phyloP scores from a whole-genome alignment of 768 basidiomycete species.

The Pholiota microspora region DNA sequence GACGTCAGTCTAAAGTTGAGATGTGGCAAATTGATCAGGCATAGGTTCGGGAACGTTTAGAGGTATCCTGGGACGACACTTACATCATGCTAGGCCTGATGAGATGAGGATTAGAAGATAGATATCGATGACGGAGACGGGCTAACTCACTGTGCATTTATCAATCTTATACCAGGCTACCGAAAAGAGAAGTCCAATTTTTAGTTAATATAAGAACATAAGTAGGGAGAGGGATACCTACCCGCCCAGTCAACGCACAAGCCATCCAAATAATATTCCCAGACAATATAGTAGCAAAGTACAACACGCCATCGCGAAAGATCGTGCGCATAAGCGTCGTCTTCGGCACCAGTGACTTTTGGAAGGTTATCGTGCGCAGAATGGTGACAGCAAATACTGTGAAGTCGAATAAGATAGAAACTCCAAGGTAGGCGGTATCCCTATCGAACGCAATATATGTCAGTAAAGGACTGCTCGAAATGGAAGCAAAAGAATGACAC shows the following conservation, averaged over 20 bases:
- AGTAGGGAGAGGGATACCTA: too few species aligned
- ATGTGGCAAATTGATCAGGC: too few species aligned
- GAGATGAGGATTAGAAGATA: neutral
- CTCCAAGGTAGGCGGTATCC: constrained; percentile 26
- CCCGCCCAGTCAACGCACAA: constrained; percentile 22
- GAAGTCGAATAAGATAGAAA: constrained; percentile 25
- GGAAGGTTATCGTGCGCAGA: constrained; percentile 13
- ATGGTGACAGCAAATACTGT: constrained; percentile 24
- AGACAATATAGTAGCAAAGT: constrained; percentile 26
- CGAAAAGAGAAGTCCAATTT: neutral
- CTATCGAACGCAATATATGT: constrained; percentile 7
- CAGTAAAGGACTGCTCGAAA: neutral
- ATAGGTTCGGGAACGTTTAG: too few species aligned
- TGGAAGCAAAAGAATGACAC: neutral
- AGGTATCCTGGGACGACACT: neutral
- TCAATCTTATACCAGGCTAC: constrained; percentile 26
- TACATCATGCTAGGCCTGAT: constrained; percentile 24
- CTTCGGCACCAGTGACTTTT: neutral
- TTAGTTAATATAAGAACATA: too few species aligned
- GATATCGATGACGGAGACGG: neutral
- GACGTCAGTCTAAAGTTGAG: constrained; percentile 28
- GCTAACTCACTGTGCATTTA: constrained; percentile 29
- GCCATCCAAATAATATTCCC: constrained; percentile 27
- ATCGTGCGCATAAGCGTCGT: constrained; percentile 20
- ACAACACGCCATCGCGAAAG: constrained; percentile 23